A percentile compares a stretch with the other conserved stretches of the same genome.
phyloP scores from a whole-genome alignment of 345 rosid species.

The Toxicodendron radicans region DNA sequence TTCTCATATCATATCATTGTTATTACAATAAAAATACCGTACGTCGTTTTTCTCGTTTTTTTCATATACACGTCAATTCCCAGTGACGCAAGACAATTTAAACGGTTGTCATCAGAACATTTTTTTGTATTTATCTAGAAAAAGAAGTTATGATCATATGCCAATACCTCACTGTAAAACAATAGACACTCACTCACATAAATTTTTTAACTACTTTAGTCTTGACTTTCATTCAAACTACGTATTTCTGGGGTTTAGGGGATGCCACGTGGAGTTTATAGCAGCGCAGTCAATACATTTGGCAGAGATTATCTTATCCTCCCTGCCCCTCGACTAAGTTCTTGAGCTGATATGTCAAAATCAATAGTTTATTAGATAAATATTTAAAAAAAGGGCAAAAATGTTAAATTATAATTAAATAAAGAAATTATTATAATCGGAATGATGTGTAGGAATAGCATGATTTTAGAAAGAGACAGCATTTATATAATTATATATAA shows the following conservation, averaged over 20 bases:
- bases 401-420: too few relatives aligned
- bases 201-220: neutral
- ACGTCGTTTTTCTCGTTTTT: neutral
- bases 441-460: too few relatives aligned
- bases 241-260: neutral
- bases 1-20: slow-evolving; percentile 11
- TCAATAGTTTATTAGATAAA: neutral
- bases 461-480: neutral
- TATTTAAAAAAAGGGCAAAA: neutral
- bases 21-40: neutral
- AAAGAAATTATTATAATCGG: too few relatives aligned
- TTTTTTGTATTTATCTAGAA: slow-evolving; percentile 21
- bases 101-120: slow-evolving; percentile 35
- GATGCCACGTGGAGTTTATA: too few relatives aligned
- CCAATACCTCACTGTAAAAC: slow-evolving; percentile 1
- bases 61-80: slow-evolving; percentile 31
- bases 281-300: too few relatives aligned
- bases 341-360: too few relatives aligned
- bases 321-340: too few relatives aligned
- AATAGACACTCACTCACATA: neutral
- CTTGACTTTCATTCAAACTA: neutral
- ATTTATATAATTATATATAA: too few relatives aligned
- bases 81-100: slow-evolving; percentile 42
- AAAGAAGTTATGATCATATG: slow-evolving; percentile 15
- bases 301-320: too few relatives aligned